A percentile compares a stretch with the other conserved stretches of the same genome.
These are phyloP conservation scores for Yamadazyma olivae DNA, from an alignment of 805 yeast species.

Conservation along the genomic window DNA sequence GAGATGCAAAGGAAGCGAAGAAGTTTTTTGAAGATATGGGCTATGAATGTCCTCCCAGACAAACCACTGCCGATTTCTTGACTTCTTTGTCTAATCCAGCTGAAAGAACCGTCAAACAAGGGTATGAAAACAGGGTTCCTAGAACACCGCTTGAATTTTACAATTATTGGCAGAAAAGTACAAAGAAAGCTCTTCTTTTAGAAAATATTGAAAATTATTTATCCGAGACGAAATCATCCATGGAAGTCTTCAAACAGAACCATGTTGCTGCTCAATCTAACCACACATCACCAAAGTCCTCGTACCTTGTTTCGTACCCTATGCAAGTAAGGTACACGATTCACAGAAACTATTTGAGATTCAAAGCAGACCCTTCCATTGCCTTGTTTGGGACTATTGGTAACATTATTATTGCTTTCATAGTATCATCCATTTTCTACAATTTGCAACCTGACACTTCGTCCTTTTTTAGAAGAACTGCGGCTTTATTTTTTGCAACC, in stretches of 20 bases:
- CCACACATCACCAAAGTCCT: conserved; percentile 29
- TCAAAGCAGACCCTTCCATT: conserved; percentile 55
- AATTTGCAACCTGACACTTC: conserved; percentile 46
- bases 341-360: conserved; percentile 53
- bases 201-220: conserved; percentile 42
- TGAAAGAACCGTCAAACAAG: conserved; percentile 51
- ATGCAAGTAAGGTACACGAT: conserved; percentile 52
- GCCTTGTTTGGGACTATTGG: conserved; percentile 50
- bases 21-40: conserved; percentile 60
- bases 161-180: conserved; percentile 54
- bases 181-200: conserved; percentile 41
- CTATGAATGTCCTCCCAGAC: conserved; percentile 57
- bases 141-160: conserved; percentile 58
- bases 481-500: conserved; percentile 58
- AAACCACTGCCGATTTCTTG: conserved; percentile 66
- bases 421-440: conserved; percentile 60
- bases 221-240: conserved; percentile 13
- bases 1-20: conserved; percentile 40
- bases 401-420: conserved; percentile 52
- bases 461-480: conserved; percentile 63
- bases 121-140: conserved; percentile 54
- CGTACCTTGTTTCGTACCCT: conserved; percentile 42
- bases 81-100: conserved; percentile 67
- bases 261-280: conserved; percentile 39
- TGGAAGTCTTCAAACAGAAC: conserved; percentile 18